A percentile compares a stretch with the other conserved stretches of the same genome.
Evolutionary conservation across 2,329 filamentous ascomycete species (phyloP).

Genomic region (Herpotrichia juniperi): DNA sequence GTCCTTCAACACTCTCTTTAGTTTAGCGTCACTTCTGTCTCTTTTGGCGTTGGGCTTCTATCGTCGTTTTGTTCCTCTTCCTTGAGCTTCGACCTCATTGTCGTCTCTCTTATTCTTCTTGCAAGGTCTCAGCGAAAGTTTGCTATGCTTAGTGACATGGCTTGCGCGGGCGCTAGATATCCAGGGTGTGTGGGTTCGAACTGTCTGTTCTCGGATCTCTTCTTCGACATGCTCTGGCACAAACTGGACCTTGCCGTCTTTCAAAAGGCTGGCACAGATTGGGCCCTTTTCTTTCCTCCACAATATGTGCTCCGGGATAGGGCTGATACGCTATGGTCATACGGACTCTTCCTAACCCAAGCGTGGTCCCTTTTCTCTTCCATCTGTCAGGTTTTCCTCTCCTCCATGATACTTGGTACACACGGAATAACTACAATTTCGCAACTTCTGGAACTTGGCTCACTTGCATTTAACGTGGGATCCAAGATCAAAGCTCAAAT

Average conservation of each 20-base stretch:
- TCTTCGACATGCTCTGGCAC: not conserved
- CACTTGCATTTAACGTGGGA: too few species aligned
- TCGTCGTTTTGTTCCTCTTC: not conserved
- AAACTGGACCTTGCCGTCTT: not conserved
- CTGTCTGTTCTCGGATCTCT: not conserved
- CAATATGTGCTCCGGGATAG: too few species aligned
- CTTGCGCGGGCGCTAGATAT: not conserved
- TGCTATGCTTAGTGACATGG: not conserved
- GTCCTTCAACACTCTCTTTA: not conserved
- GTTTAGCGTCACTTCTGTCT: too few species aligned
- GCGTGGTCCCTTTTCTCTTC: too few species aligned
- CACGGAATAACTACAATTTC: too few species aligned
- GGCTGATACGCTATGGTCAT: too few species aligned
- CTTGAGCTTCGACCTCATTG: not conserved
- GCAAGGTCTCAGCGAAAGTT: not conserved
- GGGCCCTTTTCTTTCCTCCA: not conserved
- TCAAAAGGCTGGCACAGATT: not conserved
- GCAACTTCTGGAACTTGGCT: too few species aligned
- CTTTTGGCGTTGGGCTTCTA: not conserved
- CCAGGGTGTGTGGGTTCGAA: not conserved
- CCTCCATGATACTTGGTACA: too few species aligned
- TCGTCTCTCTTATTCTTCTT: not conserved
- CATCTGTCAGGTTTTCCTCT: too few species aligned
- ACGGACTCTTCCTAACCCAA: too few species aligned
- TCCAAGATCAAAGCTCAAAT: too few species aligned